phyloP scores from a whole-genome alignment of 371 early-diverging fungal species.

The Smittium culicis region DNA sequence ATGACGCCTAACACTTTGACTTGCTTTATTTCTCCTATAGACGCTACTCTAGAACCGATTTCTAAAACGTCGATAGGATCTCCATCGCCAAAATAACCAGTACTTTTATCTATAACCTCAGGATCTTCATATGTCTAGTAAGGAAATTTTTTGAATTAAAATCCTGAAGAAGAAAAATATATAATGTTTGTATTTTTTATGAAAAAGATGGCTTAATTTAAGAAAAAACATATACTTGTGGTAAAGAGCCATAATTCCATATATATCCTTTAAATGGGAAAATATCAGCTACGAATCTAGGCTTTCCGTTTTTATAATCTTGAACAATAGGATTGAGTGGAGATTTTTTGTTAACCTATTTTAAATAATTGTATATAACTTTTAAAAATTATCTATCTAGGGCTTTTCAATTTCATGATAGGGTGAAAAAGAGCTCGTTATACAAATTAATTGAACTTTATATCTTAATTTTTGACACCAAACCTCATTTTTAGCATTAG shows the following conservation, averaged over 20 bases:
- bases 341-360: constrained; percentile 38
- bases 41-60: constrained; percentile 78
- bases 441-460: too few relatives aligned
- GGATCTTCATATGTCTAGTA: constrained; percentile 91
- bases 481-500: constrained; percentile 97
- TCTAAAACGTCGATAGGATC: constrained; percentile 97
- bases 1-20: constrained; percentile 92
- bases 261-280: constrained; percentile 99
- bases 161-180: not conserved
- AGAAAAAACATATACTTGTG: constrained; percentile 48
- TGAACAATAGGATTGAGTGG: constrained; percentile 95
- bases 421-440: too few relatives aligned
- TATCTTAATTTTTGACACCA: too few relatives aligned
- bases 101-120: constrained; percentile 56
- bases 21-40: constrained; percentile 84
- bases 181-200: not conserved
- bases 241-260: constrained; percentile 99
- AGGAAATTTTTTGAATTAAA: not conserved
- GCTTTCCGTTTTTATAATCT: constrained; percentile 93
- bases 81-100: constrained; percentile 84
- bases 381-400: too few relatives aligned
- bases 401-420: too few relatives aligned
- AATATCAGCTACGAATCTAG: constrained; percentile 91
- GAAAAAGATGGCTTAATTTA: not conserved
- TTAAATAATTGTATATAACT: too few relatives aligned